Evolutionary conservation across 768 basidiomycete species (phyloP), one percentile per base, ranked within the genome.

Genomic region (Mrakia frigida): DNA sequence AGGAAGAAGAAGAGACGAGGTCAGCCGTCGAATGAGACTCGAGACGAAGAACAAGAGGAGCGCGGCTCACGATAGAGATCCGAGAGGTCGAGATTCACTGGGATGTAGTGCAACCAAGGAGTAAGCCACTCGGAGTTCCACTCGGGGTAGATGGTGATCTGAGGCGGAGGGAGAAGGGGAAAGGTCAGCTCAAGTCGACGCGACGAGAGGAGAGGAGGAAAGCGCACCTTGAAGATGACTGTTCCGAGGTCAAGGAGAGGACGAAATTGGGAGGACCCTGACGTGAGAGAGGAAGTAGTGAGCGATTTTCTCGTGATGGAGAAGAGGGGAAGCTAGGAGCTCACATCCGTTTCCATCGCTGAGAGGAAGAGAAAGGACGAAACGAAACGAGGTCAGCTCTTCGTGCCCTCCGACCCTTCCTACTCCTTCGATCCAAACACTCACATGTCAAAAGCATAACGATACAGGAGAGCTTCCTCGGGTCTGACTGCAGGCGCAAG

Each of bases 31-130:
- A 60, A 6, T 41, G 31, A 39, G 61, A 46, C 7, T 33, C 23
- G 31, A 31, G 31, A 46, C 28, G 50, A 31, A 28, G 21, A 21
- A 37, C 23, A 39, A 43, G 67, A 39, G 16, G 35, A 63, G 65
- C n/a, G 18, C 28, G 39, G 46, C 46, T 16, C 1, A 74, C 74
- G 33, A 31, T 70, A 76, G 4, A 76, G 35, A 41, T 70, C 69
- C 9, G 39, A 25, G 18, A 70, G 63, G 65, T 82, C 81, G 35
- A 82, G 41, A 67, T 82, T 78, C 41, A 82, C 56, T 0, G 82
- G 82, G 14, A 82, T 74, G 70, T 82, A 82, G 69, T 83, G 83
- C 35, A 83, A 79, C 83, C 83, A 83, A 0, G 83, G 81, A 68
- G 82, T 80, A 28, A 81, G 81, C n/a, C 82, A 72, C 18, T 82